Evolutionary conservation across 345 rosid genomes (phyloP), one percentile per base, ranked within the genome.

Genomic region (Isatis tinctoria): DNA sequence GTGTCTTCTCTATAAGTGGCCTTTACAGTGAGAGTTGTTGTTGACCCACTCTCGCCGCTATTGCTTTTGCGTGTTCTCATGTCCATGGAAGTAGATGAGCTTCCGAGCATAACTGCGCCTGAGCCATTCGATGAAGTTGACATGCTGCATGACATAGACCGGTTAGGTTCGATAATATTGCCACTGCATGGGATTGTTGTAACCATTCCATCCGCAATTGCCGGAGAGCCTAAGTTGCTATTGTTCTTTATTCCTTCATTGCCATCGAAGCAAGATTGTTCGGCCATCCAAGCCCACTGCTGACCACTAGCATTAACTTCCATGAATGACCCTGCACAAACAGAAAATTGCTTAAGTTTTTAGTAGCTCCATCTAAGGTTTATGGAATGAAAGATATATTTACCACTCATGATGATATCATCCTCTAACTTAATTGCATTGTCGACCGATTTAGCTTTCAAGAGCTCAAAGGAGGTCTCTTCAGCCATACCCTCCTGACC

Each of bases 1-100:
- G 85, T 85, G 54, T 92, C 97, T 28, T 85, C 97, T 65, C 81
- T 83, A 61, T 86, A 92, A 37, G 85, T 92, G 28, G 92, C 99
- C 82, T 95, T 95, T 9, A 95, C 85, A 0, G 85, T 82, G 39
- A 92, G 80, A 61, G 4, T 69, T 83, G 79, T 83, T 83, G 79
- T 83, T 30, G 86, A 68, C 45, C 85, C 83, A 70, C 80, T 74
- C 43, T 82, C 88, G 32, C 62, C 75, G 82, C 79, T 89, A 88
- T 80, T 73, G 65, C 60, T 76, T 47, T 87, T 76, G 35, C 72
- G 73, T 10, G 54, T 39, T 73, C 84, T 81, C 39, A 77, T 69
- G 74, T 86, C 87, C 35, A 82, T 72, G 10, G 92, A 88, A 74
- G 88, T 88, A 16, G 91, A 86, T 47, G 87, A 81, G 75, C 88